phyloP scores from a whole-genome alignment of 1,284 basidiomycete species.

The Pseudozyma sp. region DNA sequence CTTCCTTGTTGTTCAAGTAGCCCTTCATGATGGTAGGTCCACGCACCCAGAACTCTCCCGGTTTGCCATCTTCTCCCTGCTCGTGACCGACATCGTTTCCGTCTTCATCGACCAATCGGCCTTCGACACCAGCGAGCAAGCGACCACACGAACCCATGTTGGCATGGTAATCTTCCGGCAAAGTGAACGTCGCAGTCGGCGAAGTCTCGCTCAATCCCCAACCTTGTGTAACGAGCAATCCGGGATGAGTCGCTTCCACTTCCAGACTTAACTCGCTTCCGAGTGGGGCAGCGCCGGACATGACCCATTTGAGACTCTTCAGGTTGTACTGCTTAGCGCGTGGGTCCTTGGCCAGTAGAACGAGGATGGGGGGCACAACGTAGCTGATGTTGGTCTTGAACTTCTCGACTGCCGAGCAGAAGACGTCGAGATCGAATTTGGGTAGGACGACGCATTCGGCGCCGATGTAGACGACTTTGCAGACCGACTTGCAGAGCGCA shows the following conservation, averaged over 20 bases:
- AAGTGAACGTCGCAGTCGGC: conserved; percentile 71
- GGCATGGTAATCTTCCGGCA: conserved; percentile 37
- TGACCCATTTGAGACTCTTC: conserved; percentile 74
- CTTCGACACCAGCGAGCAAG: conserved; percentile 82
- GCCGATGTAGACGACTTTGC: conserved; percentile 75
- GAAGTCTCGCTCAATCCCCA: conserved; percentile 85
- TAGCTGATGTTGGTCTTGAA: conserved; percentile 77
- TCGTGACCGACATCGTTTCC: conserved; percentile 66
- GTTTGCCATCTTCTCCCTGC: conserved; percentile 72
- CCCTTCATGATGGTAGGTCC: conserved; percentile 53
- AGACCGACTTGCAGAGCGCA: conserved; percentile 74
- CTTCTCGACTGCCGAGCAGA: conserved; percentile 77
- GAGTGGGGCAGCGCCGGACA: conserved; percentile 86
- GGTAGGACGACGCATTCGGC: conserved; percentile 77
- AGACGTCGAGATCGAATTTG: conserved; percentile 79
- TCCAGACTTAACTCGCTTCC: conserved; percentile 76
- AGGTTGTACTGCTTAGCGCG: conserved; percentile 80
- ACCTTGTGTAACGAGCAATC: conserved; percentile 67
- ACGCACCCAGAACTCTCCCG: conserved; percentile 55
- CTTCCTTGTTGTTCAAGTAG: conserved; percentile 52
- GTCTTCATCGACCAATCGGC: conserved; percentile 77
- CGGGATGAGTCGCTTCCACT: conserved; percentile 73
- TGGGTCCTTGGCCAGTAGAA: conserved; percentile 80
- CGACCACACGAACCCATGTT: conserved; percentile 72
- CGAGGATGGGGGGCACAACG: conserved; percentile 86